A percentile compares a stretch with the other conserved stretches of the same genome.
Conservation (phyloP, 1,139 yeast genomes). For the Taphrina wiesneri region DNA sequence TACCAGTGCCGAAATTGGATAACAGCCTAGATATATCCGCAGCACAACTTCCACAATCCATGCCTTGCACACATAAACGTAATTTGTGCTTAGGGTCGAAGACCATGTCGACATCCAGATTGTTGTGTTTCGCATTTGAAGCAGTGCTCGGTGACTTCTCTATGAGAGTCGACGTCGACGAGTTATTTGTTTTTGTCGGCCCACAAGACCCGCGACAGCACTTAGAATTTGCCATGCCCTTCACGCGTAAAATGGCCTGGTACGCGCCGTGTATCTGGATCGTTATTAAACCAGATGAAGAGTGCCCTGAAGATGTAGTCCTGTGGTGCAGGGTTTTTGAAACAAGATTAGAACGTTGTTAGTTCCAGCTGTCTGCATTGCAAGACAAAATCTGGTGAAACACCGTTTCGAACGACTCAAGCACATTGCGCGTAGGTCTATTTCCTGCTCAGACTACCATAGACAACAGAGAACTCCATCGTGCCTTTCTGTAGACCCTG, state of each 20-base stretch:
- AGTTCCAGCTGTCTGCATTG: neutral
- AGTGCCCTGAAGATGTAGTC: no score
- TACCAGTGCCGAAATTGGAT: neutral
- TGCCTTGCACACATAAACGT: neutral
- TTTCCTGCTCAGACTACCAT: constrained; percentile 16
- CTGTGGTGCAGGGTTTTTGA: no score
- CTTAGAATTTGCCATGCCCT: no score
- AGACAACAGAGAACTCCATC: constrained; percentile 27
- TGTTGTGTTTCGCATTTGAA: neutral
- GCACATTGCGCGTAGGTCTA: neutral
- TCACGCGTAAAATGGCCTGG: no score
- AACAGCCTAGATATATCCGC: neutral
- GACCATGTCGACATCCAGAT: neutral
- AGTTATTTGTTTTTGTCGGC: no score
- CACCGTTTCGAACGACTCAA: neutral
- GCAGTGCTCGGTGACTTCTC: no score
- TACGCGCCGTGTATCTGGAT: no score
- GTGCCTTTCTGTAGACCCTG: constrained; percentile 23
- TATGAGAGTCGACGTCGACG: no score
- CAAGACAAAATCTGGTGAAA: neutral
- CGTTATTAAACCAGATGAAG: no score
- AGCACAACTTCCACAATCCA: constrained; percentile 31
- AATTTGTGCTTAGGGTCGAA: neutral
- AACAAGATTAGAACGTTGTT: no score
- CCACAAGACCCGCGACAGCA: no score